Conservation (phyloP, 164 flowering plant species). For the Aristolochia fimbriata region DNA sequence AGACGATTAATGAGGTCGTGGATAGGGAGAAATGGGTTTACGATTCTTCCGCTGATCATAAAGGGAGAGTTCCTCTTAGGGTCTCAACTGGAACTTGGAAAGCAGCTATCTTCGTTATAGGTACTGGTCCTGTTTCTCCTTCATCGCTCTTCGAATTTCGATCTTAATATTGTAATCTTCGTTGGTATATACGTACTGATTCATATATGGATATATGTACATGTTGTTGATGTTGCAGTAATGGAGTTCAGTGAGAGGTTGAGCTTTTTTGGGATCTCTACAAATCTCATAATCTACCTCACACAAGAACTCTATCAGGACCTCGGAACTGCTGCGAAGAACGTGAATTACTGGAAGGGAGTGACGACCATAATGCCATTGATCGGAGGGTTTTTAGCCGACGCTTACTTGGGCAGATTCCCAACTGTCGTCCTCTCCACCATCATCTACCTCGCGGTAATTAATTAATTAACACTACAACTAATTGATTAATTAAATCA, state of each 20-base stretch:
- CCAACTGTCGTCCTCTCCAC: constrained; percentile 41
- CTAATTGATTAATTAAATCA: neutral
- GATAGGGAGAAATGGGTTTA: too few species aligned
- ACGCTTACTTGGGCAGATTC: too few species aligned
- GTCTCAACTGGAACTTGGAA: constrained; percentile 58
- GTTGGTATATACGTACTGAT: too few species aligned
- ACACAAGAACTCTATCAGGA: constrained; percentile 49
- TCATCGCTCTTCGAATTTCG: too few species aligned
- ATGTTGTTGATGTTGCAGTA: constrained; percentile 17
- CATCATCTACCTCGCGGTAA: constrained; percentile 63
- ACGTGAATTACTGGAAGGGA: constrained; percentile 52
- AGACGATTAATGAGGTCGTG: too few species aligned
- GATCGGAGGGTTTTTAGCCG: constrained; percentile 77
- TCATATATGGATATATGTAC: neutral
- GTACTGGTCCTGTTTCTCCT: constrained; percentile 13
- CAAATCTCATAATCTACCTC: constrained; percentile 48
- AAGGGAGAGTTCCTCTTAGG: too few species aligned
- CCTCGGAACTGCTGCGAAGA: too few species aligned
- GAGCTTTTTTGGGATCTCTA: constrained; percentile 43
- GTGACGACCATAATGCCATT: constrained; percentile 78
- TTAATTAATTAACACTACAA: neutral
- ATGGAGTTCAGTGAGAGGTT: too few species aligned
- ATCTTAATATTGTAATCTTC: too few species aligned
- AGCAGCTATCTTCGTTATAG: constrained; percentile 41
- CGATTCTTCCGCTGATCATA: too few species aligned